phyloP scores from a whole-genome alignment of 208 protist genomes.

The Borovskyia barvae region DNA sequence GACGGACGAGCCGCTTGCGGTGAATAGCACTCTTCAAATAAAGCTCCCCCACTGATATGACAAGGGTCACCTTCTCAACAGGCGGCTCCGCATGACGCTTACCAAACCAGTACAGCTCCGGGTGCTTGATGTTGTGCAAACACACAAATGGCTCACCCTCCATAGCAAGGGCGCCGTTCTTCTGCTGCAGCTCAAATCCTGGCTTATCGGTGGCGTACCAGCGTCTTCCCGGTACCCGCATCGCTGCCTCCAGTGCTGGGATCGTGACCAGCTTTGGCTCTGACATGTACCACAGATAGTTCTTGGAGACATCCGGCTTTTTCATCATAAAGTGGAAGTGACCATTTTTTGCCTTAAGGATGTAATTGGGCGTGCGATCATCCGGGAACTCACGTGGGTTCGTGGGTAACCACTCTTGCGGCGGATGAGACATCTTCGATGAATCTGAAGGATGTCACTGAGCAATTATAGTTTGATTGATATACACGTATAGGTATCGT shows the following conservation, averaged over 20 bases:
- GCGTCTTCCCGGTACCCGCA: conserved; percentile 55
- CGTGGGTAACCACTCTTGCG: conserved; percentile 22
- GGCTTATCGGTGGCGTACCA: conserved; percentile 72
- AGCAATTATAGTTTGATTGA: neutral
- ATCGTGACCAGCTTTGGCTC: conserved; percentile 31
- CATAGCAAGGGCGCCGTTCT: conserved; percentile 41
- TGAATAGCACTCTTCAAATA: conserved; percentile 79
- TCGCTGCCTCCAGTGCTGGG: conserved; percentile 47
- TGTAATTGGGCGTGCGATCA: conserved; percentile 45
- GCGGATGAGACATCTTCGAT: neutral
- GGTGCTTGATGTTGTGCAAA: conserved; percentile 47
- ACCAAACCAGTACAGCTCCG: conserved; percentile 55
- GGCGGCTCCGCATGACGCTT: conserved; percentile 58
- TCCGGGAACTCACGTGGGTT: conserved; percentile 54
- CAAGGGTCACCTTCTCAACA: conserved; percentile 41
- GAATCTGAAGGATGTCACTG: neutral
- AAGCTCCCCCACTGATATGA: conserved; percentile 76
- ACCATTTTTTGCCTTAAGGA: conserved; percentile 69
- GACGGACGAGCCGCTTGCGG: conserved; percentile 59
- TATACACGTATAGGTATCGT: neutral
- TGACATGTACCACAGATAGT: conserved; percentile 81
- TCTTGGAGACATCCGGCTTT: conserved; percentile 44
- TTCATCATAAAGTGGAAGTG: conserved; percentile 57
- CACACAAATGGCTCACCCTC: conserved; percentile 74
- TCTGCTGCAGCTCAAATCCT: conserved; percentile 51